Evolutionary conservation across 78 protist genomes (phyloP), one percentile per base, ranked within the genome.

Genomic region (Emiliania huxleyi): DNA sequence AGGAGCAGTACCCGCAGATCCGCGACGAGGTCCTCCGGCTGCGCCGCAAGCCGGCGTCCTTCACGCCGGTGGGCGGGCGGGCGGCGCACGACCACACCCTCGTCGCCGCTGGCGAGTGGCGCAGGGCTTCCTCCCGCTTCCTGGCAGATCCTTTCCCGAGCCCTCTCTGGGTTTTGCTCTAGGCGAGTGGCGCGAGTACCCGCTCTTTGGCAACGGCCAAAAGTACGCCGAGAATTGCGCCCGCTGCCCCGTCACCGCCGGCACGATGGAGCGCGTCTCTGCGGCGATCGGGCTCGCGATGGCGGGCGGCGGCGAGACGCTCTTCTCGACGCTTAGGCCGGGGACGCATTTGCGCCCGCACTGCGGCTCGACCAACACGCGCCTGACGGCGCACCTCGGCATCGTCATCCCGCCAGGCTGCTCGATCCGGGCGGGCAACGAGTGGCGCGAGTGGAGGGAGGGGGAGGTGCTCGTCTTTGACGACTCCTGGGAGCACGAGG

Each of bases 331-430:
- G 44, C 49, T 77, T 19, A 11, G 23, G 0, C 29, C 35, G 4
- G 85, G 85, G 29, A 77, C 85, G 85, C 85, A 77, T 33, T 33
- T 77, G 48, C 85, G 85, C 4, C 48, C 85, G 46, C 85, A 77
- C 46, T 77, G 85, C 29, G 85, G 85, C 42, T 77, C 85, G 48
- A 40, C 85, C 33, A 77, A 77, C 29, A 22, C 85, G 19, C 44
- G 85, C 15, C 46, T 77, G 33, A 77, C 85, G 5, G 1, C 29
- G 29, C 85, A 77, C 85, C 85, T 77, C 23, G 85, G 85, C 15
- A 12, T 71, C 21, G n/a, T 71, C 33, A 22, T 71, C 18, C 81
- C 81, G 33, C 21, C 5, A 8, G 81, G 85, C 42, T 77, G 85
- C 46, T 0, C 4, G 48, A 77, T 77, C 2, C 85, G 85, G 0